These are phyloP conservation scores for Aspergillus cavernicola DNA, from an alignment of 495 filamentous ascomycete species.

Conservation along the genomic window DNA sequence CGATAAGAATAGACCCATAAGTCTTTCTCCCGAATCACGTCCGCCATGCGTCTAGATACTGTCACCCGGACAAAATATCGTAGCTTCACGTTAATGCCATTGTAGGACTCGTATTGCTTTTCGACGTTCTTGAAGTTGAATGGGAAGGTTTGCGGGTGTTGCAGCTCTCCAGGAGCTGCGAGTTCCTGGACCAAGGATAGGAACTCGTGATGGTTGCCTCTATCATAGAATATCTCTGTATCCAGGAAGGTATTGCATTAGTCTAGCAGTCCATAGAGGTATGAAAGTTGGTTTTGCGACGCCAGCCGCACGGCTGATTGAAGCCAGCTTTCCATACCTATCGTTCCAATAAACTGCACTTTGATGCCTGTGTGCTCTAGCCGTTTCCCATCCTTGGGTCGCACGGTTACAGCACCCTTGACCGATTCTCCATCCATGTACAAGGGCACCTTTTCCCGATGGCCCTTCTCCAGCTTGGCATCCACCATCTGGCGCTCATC, in stretches of 20 bases:
- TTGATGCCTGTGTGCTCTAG: conserved; percentile 99
- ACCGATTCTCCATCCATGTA: conserved; percentile 99
- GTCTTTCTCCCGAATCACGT: conserved; percentile 98
- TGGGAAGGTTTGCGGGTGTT: conserved; percentile 96
- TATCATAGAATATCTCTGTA: conserved; percentile 97
- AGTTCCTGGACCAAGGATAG: conserved; percentile 93
- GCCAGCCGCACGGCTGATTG: background rate
- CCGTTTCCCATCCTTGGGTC: conserved; percentile 97
- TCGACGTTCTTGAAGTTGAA: conserved; percentile 99
- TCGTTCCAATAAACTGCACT: conserved; percentile 98
- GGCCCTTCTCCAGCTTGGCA: conserved; percentile 95
- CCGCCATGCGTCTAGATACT: conserved; percentile 92
- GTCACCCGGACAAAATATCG: conserved; percentile 98
- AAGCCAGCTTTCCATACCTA: conserved; percentile 55
- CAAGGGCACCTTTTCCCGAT: conserved; percentile 91
- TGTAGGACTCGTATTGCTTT: conserved; percentile 99
- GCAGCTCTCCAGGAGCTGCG: conserved; percentile 91
- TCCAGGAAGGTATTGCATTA: background rate
- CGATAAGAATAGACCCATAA: conserved; percentile 99
- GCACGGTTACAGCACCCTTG: conserved; percentile 87
- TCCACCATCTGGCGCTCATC: conserved; percentile 94
- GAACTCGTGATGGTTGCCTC: conserved; percentile 99
- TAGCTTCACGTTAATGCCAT: conserved; percentile 98
- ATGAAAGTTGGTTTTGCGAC: background rate
- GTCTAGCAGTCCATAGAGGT: background rate